Conservation (phyloP, 179 eudicot genomes). For the Nepenthes alata region DNA sequence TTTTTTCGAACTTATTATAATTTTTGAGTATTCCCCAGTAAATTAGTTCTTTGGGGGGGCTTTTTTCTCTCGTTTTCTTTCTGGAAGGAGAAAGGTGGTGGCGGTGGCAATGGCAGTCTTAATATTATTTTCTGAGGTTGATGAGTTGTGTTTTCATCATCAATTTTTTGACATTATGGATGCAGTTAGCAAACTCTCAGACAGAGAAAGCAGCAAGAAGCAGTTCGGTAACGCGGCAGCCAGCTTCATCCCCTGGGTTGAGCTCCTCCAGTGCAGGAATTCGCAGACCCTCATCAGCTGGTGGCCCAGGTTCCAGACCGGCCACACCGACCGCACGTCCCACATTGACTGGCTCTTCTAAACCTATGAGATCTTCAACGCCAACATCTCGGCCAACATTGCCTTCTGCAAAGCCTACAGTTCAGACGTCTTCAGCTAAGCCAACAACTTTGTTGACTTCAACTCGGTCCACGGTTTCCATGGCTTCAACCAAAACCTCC, state of each 20-base stretch:
- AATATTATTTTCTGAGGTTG: neutral
- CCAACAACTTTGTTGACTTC: slow-evolving; percentile 26
- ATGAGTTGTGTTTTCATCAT: neutral
- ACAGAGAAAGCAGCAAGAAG: slow-evolving; percentile 53
- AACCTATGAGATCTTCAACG: slow-evolving; percentile 32
- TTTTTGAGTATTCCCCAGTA: too few species aligned
- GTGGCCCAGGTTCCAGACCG: slow-evolving; percentile 82
- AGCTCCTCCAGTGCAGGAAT: slow-evolving; percentile 47
- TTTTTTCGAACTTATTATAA: too few species aligned
- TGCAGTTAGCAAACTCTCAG: slow-evolving; percentile 64
- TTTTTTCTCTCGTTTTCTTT: too few species aligned
- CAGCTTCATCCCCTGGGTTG: slow-evolving; percentile 43
- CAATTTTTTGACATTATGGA: neutral
- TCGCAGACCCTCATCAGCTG: slow-evolving; percentile 89
- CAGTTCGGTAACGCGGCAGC: slow-evolving; percentile 50
- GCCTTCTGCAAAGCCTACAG: slow-evolving; percentile 23
- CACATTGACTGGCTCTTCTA: slow-evolving; percentile 42
- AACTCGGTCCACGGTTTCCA: slow-evolving; percentile 21
- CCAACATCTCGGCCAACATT: slow-evolving; percentile 38
- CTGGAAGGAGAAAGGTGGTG: too few species aligned
- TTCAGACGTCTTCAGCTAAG: slow-evolving; percentile 29
- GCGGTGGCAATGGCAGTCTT: too few species aligned
- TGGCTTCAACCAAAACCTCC: slow-evolving; percentile 48
- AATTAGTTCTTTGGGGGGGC: too few species aligned
- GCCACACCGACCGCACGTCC: slow-evolving; percentile 88